Percentiles rank a stretch among this genome's conserved stretches.
These are phyloP conservation scores for Penicillium sp. DNA, from an alignment of 2,329 filamentous ascomycete species.

Conservation along the genomic window DNA sequence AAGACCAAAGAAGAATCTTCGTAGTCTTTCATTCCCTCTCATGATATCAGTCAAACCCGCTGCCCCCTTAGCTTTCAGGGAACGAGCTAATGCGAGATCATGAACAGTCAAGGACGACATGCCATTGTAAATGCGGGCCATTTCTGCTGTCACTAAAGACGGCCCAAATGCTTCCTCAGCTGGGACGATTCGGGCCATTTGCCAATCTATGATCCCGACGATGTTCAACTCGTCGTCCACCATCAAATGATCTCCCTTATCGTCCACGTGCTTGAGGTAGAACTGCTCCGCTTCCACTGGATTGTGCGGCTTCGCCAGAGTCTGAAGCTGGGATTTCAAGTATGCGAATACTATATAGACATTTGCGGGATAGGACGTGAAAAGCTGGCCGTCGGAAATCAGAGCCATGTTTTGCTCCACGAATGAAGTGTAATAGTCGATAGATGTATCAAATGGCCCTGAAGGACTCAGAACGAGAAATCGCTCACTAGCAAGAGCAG, in stretches of 20 bases:
- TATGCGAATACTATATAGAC: constrained; percentile 5
- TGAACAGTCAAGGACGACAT: constrained; percentile 6
- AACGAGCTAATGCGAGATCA: constrained; percentile 10
- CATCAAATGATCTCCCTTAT: constrained; percentile 10
- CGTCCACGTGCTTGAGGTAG: constrained; percentile 11
- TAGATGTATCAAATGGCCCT: constrained; percentile 6
- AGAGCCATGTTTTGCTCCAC: constrained; percentile 12
- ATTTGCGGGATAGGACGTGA: constrained; percentile 6
- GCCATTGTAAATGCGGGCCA: constrained; percentile 8
- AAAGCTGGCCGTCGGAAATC: constrained; percentile 9
- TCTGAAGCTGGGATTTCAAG: constrained; percentile 7
- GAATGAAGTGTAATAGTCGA: constrained; percentile 7
- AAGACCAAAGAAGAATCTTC: constrained; percentile 14
- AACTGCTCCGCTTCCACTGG: constrained; percentile 5
- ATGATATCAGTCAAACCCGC: constrained; percentile 7
- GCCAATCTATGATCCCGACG: constrained; percentile 47
- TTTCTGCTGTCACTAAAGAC: constrained; percentile 12
- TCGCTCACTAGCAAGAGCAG: constrained; percentile 8
- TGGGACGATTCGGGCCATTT: constrained; percentile 25
- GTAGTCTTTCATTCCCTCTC: constrained; percentile 7
- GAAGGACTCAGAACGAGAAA: constrained; percentile 10
- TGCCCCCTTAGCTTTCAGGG: constrained; percentile 6
- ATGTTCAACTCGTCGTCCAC: constrained; percentile 30
- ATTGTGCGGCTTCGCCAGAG: background rate
- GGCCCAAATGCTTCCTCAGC: constrained; percentile 11